A percentile compares a stretch with the other conserved stretches of the same genome.
These are phyloP conservation scores for Exserohilum turcica DNA, from an alignment of 2,329 filamentous ascomycete species.

Conservation along the genomic window DNA sequence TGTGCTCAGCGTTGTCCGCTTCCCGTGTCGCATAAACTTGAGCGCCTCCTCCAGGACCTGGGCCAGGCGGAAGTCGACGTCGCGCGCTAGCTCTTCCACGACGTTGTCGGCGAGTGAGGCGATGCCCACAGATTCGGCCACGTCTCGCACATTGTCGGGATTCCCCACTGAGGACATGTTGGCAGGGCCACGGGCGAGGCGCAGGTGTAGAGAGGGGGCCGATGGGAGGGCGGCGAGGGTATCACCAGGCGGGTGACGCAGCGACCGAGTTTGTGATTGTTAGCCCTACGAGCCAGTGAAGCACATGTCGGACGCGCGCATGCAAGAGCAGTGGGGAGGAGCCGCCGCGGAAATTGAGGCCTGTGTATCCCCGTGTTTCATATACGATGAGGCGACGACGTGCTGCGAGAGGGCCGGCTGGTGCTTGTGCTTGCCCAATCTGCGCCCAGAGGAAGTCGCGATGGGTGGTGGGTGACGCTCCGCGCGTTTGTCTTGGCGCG, in stretches of 20 bases:
- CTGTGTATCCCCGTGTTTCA: neutral
- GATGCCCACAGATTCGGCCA: conserved; percentile 94
- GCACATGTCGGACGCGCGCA: conserved; percentile 38
- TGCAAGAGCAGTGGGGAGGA: conserved; percentile 20
- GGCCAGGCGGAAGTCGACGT: conserved; percentile 92
- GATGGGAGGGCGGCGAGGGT: conserved; percentile 31
- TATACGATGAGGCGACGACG: neutral
- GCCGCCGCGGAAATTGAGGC: neutral
- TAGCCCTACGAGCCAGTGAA: conserved; percentile 39
- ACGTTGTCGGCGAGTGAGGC: conserved; percentile 80
- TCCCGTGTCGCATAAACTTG: conserved; percentile 92
- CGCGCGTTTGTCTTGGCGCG: conserved; percentile 24
- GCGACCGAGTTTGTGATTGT: conserved; percentile 33
- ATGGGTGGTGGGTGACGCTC: conserved; percentile 14
- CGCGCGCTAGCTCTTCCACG: conserved; percentile 83
- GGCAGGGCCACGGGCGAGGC: conserved; percentile 18
- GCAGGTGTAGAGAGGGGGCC: conserved; percentile 13
- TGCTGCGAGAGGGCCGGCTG: neutral
- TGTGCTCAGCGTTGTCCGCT: conserved; percentile 84
- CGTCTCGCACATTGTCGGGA: conserved; percentile 91
- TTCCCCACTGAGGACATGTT: conserved; percentile 76
- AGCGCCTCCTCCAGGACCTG: conserved; percentile 93
- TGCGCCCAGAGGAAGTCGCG: conserved; percentile 23
- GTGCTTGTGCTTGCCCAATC: neutral
- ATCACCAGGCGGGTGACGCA: conserved; percentile 36